Percentiles rank a stretch among this genome's conserved stretches.
Evolutionary conservation across 805 yeast species (phyloP).

Genomic region (Tetrapisispora iriomotensis): DNA sequence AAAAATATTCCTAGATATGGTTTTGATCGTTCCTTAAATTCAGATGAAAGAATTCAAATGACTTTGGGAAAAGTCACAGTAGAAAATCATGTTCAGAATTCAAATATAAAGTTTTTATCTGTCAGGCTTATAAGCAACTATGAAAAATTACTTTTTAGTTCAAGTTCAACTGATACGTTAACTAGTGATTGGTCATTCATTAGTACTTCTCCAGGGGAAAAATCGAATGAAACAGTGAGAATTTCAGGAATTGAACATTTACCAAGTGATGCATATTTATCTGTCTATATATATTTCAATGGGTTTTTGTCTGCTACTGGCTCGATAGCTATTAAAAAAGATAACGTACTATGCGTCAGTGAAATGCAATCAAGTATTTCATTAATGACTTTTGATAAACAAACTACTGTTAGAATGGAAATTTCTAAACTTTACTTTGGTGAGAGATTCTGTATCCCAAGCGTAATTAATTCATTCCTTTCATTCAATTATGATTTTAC

Average conservation of each 20-base stretch:
- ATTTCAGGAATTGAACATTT: slow-evolving; percentile 47
- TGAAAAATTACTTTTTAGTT: slow-evolving; percentile 55
- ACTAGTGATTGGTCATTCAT: slow-evolving; percentile 56
- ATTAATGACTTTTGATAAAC: slow-evolving; percentile 35
- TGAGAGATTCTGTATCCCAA: slow-evolving; percentile 32
- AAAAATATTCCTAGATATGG: slow-evolving; percentile 39
- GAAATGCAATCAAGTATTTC: slow-evolving; percentile 34
- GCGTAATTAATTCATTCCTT: not conserved
- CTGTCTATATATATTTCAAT: slow-evolving; percentile 49
- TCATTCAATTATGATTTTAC: too few relatives aligned
- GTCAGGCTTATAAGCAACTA: slow-evolving; percentile 31
- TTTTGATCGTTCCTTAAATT: slow-evolving; percentile 52
- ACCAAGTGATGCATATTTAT: slow-evolving; percentile 43
- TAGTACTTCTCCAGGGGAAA: slow-evolving; percentile 62
- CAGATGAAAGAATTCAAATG: slow-evolving; percentile 52
- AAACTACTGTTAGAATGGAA: slow-evolving; percentile 40
- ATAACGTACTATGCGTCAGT: slow-evolving; percentile 39
- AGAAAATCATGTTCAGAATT: slow-evolving; percentile 16
- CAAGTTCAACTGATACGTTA: slow-evolving; percentile 13
- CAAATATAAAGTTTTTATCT: slow-evolving; percentile 6
- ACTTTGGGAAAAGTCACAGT: slow-evolving; percentile 38
- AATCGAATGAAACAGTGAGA: slow-evolving; percentile 60
- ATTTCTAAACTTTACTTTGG: slow-evolving; percentile 61
- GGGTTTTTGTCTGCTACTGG: slow-evolving; percentile 56
- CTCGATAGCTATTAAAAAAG: slow-evolving; percentile 39